Base-by-base conservation (phyloP, 495 filamentous ascomycete genomes). In the Xylaria flabelliformis region DNA sequence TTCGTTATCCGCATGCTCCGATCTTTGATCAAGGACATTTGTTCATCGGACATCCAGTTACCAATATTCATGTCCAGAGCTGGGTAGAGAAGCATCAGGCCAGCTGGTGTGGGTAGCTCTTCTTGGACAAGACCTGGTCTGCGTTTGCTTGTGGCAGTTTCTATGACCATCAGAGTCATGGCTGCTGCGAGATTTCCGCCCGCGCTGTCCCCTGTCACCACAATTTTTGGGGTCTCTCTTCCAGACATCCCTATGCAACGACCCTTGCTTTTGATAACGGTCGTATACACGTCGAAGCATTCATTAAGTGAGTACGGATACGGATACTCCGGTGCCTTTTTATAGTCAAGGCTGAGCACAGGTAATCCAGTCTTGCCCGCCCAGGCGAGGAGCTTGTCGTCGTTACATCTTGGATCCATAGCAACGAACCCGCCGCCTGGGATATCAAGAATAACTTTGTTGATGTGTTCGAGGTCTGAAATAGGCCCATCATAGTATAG, bases 41-140 rank as follows among this genome's bases (percentile, higher is more conserved):
- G 95, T 79, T 98, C 96, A 75, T 99, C 97, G 0, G 91, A 94
- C 94, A 99, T 98, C 96, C 96, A 99, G 75, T 94, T 98, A n/a
- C 93, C 92, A 64, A 98, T 97, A 78, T 94, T 97, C 90, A 98
- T 91, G 76, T 97, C 97, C 69, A 99, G 84, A 0, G 89, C 89
- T 1, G 96, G 96, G 77, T 99, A 99, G 36, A 97, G 90, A 50
- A 98, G 84, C 1, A 98, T 85, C 13, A 98, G 76, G 0, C 94
- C 97, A 73, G 90, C 92, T 0, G 96, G 96, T 4, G 89, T 78
- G 2, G 96, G 94, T 2, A 99, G 85, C 50, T 83, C 79, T 32
- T 83, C 81, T 67, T 92, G 88, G 1, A 88, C 41, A 86, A 83
- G 80, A 87, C 89, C 32, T 86, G 82, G 29, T 51, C 70, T 41